These are phyloP conservation scores for Globisporangium echinulatum DNA, from an alignment of 352 stramenopile species.

Conservation along the genomic window DNA sequence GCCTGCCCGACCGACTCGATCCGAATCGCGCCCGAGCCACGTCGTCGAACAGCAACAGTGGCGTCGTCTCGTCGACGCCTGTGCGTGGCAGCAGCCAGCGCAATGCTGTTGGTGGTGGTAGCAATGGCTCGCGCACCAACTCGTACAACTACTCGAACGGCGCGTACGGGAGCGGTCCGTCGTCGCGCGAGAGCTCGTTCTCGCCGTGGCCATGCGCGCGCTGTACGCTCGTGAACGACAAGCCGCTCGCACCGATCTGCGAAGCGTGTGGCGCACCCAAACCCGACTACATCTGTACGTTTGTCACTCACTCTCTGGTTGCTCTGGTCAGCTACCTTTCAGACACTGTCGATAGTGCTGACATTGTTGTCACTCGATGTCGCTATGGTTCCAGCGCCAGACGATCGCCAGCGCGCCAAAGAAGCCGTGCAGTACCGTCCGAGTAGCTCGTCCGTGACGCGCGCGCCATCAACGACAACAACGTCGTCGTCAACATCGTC, in stretches of 20 bases:
- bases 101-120: not conserved
- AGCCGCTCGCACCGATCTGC: conserved; percentile 61
- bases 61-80: conserved; percentile 21
- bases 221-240: conserved; percentile 79
- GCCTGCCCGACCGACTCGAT: conserved; percentile 59
- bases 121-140: conserved; percentile 21
- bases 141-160: conserved; percentile 31
- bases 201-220: conserved; percentile 60
- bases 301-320: not conserved
- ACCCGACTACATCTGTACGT: conserved; percentile 57
- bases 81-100: conserved; percentile 11
- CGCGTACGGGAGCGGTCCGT: conserved; percentile 19
- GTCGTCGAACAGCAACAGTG: conserved; percentile 10
- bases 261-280: conserved; percentile 65
- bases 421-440: conserved; percentile 25
- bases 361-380: not conserved
- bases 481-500: conserved; percentile 1
- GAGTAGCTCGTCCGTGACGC: not conserved
- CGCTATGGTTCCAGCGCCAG: conserved; percentile 19
- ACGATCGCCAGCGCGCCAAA: conserved; percentile 42
- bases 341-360: no score
- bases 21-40: conserved; percentile 22
- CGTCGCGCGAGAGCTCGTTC: conserved; percentile 52
- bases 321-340: no score
- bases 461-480: conserved; percentile 8